These are phyloP conservation scores for Grosmannia huntii DNA, from an alignment of 2,329 filamentous ascomycete genomes.

Conservation along the genomic window DNA sequence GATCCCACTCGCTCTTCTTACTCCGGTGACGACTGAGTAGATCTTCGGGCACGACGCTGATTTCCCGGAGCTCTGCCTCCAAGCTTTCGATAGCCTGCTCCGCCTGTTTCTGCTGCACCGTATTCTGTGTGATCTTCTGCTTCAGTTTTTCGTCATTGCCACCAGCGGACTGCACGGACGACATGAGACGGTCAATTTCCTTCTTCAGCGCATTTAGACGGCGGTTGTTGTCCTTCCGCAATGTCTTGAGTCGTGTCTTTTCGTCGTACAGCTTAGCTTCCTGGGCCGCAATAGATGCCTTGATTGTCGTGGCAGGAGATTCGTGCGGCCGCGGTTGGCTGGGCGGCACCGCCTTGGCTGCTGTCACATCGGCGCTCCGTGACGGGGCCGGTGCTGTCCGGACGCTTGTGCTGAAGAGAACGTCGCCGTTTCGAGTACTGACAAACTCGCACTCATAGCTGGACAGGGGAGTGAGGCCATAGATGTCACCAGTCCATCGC, in stretches of 20 bases:
- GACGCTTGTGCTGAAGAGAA: conserved; percentile 61
- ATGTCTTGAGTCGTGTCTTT: conserved; percentile 53
- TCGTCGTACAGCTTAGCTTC: conserved; percentile 60
- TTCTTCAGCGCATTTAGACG: conserved; percentile 54
- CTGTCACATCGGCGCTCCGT: conserved; percentile 16
- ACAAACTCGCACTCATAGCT: conserved; percentile 73
- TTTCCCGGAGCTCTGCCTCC: conserved; percentile 49
- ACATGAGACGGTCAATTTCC: conserved; percentile 58
- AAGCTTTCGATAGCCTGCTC: conserved; percentile 20
- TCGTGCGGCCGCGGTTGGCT: conserved; percentile 54
- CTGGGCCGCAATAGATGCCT: conserved; percentile 60
- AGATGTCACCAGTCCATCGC: conserved; percentile 60
- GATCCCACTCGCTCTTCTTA: conserved; percentile 38
- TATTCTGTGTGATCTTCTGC: conserved; percentile 64
- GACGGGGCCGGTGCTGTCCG: conserved; percentile 46
- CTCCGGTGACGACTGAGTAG: conserved; percentile 44
- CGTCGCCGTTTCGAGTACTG: conserved; percentile 48
- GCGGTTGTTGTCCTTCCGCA: conserved; percentile 63
- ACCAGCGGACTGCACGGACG: conserved; percentile 54
- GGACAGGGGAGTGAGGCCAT: conserved; percentile 54
- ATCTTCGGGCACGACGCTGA: conserved; percentile 51
- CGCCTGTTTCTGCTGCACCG: conserved; percentile 56
- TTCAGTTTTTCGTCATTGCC: conserved; percentile 64
- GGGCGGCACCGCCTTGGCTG: conserved; percentile 14
- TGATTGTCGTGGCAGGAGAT: conserved; percentile 64